Percentiles rank a stretch among this genome's conserved stretches.
These are phyloP conservation scores for Diaporthe longicolla DNA, from an alignment of 2,329 filamentous ascomycete species.

Conservation along the genomic window DNA sequence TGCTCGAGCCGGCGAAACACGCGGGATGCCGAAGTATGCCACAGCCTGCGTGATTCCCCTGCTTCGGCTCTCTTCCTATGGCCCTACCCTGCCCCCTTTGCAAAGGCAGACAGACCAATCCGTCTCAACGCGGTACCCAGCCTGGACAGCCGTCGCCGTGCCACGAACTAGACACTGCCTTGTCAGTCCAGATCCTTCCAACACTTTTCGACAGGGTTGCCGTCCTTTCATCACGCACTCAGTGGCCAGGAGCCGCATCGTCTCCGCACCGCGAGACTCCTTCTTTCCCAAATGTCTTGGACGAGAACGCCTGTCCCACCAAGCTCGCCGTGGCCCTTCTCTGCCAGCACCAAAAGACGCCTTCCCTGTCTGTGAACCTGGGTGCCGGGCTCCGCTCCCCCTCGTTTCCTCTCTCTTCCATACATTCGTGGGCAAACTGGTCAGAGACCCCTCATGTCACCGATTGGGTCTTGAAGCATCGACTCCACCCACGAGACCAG, in stretches of 20 bases:
- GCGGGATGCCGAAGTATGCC: constrained; percentile 37
- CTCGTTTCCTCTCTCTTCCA: constrained; percentile 1
- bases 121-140: constrained; percentile 1
- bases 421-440: constrained; percentile 13
- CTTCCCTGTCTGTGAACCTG: constrained; percentile 14
- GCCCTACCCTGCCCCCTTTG: not conserved
- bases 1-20: constrained; percentile 18
- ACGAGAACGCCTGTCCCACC: constrained; percentile 23
- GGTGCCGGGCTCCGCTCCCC: constrained; percentile 26
- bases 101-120: constrained; percentile 20
- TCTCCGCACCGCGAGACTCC: constrained; percentile 32
- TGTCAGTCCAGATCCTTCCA: constrained; percentile 35
- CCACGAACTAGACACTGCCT: constrained; percentile 23
- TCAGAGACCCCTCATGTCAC: constrained; percentile 25
- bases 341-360: constrained; percentile 31
- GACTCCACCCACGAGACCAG: constrained; percentile 40
- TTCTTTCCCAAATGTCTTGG: constrained; percentile 28
- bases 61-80: constrained; percentile 24
- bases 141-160: constrained; percentile 10
- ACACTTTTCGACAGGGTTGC: constrained; percentile 19
- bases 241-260: constrained; percentile 30
- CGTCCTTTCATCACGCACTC: constrained; percentile 1
- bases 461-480: constrained; percentile 31
- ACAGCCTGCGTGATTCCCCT: constrained; percentile 27
- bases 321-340: constrained; percentile 15